Base-by-base conservation (phyloP, 306 rosid species). In the Trifolium pratense region DNA sequence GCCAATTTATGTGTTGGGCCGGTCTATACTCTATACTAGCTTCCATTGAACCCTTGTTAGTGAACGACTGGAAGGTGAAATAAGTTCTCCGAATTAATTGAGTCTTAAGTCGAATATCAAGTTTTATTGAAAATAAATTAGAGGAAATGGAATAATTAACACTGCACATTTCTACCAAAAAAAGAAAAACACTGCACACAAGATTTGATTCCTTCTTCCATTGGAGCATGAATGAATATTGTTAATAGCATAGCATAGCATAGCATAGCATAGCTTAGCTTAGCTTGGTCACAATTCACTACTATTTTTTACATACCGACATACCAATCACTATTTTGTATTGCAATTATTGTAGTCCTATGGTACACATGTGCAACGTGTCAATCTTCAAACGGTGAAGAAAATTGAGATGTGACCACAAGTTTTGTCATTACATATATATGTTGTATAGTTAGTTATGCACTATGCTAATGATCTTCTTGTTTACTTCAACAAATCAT, bases 381-480 rank as follows among this genome's bases (percentile, higher is more conserved):
- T 70, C 77, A 6, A 70, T 0, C 5, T 71, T 63, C 31, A 62
- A 20, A 39, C 18, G 77, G 67, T 40, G 58, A 36, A 68, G 18
- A 68, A 15, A 59, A 18, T 45, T 32, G 32, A 63, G 77, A 39
- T 71, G 72, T 77, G 75, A 49, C 76, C 43, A 18, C 75, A 46
- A 67, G 51, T 34, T 61, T 77, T 70, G 71, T 77, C 66, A 0
- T 70, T 23, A 20, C 15, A 16, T 26, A 25, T 3, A 0, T 51
- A 17, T 51, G 23, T 51, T 15, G 5, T 37, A 36, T 36, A 36
- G 17, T 43, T 36, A 36, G 17, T 43, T 45, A 45, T 45, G 51
- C 17, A 45, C 51, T 46, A 46, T 46, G 8, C 16, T 43, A 12
- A n/a, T 16, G 0, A n/a, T 29, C 32, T 29, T 49, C 5, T 49